Evolutionary conservation across 2,329 filamentous ascomycete genomes (phyloP), one percentile per base, ranked within the genome.

Genomic region (Paracorniculantispora psalliotae): DNA sequence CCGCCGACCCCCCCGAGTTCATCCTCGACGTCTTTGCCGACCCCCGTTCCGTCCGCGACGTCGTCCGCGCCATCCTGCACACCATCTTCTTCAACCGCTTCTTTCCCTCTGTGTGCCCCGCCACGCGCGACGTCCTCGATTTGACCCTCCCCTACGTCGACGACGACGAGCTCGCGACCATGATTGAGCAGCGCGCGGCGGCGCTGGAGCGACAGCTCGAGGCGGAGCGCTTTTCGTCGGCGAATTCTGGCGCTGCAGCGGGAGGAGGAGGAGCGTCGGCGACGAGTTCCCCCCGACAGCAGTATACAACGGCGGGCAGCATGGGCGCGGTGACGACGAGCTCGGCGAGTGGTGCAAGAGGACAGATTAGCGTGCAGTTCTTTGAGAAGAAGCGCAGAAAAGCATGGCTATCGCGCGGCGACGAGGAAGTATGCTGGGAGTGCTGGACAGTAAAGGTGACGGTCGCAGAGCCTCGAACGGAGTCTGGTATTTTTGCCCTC

Each of bases 21-120:
- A 91, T 90, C 66, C 84, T 99, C 71, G 92, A 97, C 72, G 88
- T 96, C 70, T 96, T 97, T 72, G 90, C 92, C 61, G 94, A 97
- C 75, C 90, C 91, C 54, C 84, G 85, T 46, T 94, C 89, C 58
- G 91, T 97, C 65, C 91, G 90, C 73, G 93, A 97, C 71, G 89
- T 97, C 58, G 87, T 97, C 63, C 92, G 93, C 85, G 93, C 90
- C 63, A 90, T 97, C 72, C 83, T 97, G 52, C 92, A 97, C 74
- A 96, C 92, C 53, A 97, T 97, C 73, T 99, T 97, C 85, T 97
- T 97, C 82, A 92, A 97, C 78, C 89, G 94, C 69, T 96, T 93
- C 83, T 97, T 97, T 80, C 91, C 91, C 59, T 87, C 91, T 60
- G 83, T 97, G 66, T 80, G 84, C 44, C 93, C 94, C 6, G 84